phyloP scores from a whole-genome alignment of 2,329 filamentous ascomycete genomes.

The Hirsutella thompsonii region DNA sequence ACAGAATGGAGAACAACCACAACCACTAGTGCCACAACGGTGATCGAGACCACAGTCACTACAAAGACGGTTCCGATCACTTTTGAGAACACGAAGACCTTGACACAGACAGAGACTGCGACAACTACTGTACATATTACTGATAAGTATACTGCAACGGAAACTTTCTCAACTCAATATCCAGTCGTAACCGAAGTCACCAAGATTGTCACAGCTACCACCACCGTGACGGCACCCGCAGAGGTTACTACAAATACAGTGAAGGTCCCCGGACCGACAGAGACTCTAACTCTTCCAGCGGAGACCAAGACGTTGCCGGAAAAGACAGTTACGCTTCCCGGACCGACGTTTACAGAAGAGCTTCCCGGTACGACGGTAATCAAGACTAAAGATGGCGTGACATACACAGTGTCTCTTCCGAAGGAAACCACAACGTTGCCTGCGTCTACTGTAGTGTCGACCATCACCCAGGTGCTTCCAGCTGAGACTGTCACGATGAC shows the following conservation, averaged over 20 bases:
- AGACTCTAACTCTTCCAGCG: slow-evolving; percentile 4
- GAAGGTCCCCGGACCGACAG: slow-evolving; percentile 2
- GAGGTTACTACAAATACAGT: slow-evolving; percentile 1
- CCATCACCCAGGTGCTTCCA: slow-evolving; percentile 3
- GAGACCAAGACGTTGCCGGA: slow-evolving; percentile 3
- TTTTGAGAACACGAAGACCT: slow-evolving; percentile 2
- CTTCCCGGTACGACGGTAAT: background rate
- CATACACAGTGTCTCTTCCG: slow-evolving; percentile 14
- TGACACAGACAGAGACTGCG: slow-evolving; percentile 2
- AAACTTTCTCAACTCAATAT: slow-evolving; percentile 4
- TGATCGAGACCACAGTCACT: slow-evolving; percentile 3
- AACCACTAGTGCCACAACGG: slow-evolving; percentile 6
- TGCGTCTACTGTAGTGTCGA: slow-evolving; percentile 5
- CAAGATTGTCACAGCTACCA: slow-evolving; percentile 2
- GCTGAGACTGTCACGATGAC: slow-evolving; percentile 7
- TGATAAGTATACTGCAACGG: slow-evolving; percentile 6
- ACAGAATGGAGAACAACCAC: slow-evolving; percentile 11
- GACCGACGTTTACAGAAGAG: background rate
- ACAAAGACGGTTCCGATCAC: slow-evolving; percentile 8
- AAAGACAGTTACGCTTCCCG: background rate
- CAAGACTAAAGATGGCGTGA: background rate
- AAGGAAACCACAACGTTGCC: slow-evolving; percentile 8
- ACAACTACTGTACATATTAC: slow-evolving; percentile 7
- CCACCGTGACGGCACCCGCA: slow-evolving; percentile 3
- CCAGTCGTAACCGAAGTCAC: slow-evolving; percentile 7